A percentile compares a stretch with the other conserved stretches of the same genome.
Evolutionary conservation across 441 rosid species (phyloP).

Genomic region (Capsella rubella): DNA sequence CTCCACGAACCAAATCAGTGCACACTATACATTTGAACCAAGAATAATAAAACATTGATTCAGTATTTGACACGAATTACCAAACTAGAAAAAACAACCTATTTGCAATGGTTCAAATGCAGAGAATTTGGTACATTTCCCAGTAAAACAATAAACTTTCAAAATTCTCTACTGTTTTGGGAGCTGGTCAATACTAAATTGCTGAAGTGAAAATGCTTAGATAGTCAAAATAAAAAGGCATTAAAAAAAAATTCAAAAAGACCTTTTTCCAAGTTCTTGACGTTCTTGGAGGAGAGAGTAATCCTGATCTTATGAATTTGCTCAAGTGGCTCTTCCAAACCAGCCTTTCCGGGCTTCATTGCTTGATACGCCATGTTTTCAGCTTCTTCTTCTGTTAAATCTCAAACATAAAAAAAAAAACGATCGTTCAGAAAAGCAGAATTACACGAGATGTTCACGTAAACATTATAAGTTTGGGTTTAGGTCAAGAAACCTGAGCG

Average conservation of each 20-base stretch:
- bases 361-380: constrained; percentile 49
- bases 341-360: constrained; percentile 59
- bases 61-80: background rate
- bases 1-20: constrained; percentile 58
- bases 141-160: background rate
- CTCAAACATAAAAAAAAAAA: background rate
- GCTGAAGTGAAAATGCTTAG: background rate
- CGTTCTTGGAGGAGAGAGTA: constrained; percentile 60
- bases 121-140: background rate
- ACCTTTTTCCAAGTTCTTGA: constrained; percentile 62
- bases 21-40: constrained; percentile 45
- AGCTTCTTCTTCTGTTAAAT: constrained; percentile 3
- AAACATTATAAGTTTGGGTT: background rate
- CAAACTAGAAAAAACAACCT: background rate
- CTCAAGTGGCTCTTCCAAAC: constrained; percentile 56
- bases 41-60: background rate
- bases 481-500: constrained; percentile 13
- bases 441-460: background rate
- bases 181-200: background rate
- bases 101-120: background rate
- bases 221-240: background rate
- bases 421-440: background rate
- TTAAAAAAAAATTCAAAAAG: background rate
- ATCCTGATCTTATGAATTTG: constrained; percentile 57
- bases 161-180: background rate